A percentile compares a stretch with the other conserved stretches of the same genome.
Evolutionary conservation across 176 grass and related monocot genomes (phyloP).

Genomic region (maize (Zea mays)): DNA sequence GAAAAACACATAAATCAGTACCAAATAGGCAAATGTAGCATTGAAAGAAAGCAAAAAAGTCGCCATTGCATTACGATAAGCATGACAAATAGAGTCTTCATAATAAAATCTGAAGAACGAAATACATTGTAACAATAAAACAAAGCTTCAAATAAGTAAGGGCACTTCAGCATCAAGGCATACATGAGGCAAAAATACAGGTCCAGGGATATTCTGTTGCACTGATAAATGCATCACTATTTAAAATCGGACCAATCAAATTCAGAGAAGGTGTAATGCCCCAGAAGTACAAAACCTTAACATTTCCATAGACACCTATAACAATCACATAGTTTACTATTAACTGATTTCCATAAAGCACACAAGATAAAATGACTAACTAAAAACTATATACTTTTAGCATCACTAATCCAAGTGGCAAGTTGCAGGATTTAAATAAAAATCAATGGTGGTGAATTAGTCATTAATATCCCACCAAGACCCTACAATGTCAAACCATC

Average conservation of each 20-base stretch:
- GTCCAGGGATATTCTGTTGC: neutral
- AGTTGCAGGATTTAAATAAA: neutral
- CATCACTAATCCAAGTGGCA: neutral
- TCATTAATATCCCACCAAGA: neutral
- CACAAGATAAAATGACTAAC: neutral
- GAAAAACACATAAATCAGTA: slow-evolving; percentile 4
- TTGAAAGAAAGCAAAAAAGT: neutral
- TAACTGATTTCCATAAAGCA: neutral
- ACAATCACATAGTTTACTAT: neutral
- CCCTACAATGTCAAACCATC: neutral
- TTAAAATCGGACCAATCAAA: neutral
- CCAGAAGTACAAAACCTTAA: neutral
- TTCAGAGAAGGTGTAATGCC: neutral
- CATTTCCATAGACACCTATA: neutral
- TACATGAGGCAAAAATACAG: neutral
- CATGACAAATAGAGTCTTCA: neutral
- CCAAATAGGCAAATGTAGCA: neutral
- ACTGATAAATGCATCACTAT: slow-evolving; percentile 2
- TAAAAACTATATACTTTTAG: slow-evolving; percentile 7
- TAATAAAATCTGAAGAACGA: neutral
- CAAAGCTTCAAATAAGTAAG: slow-evolving; percentile 5
- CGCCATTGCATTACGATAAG: neutral
- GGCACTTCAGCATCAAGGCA: neutral
- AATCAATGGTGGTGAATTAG: neutral
- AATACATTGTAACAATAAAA: neutral